Base-by-base conservation (phyloP, 2,329 filamentous ascomycete genomes). In the Pyrenochaeta sp. region DNA sequence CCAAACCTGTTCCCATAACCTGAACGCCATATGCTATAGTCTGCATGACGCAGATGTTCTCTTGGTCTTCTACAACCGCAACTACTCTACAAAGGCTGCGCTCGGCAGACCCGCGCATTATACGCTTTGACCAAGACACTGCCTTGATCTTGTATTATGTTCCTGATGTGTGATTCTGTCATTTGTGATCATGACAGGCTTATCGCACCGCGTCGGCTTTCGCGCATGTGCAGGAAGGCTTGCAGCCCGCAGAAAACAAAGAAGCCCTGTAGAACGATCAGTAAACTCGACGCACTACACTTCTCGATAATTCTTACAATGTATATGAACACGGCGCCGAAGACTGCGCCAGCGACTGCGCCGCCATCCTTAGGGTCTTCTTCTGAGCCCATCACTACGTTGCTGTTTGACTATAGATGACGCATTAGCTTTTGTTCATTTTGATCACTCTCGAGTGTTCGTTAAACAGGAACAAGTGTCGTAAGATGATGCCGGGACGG, bases 211-310 rank as follows among this genome's bases (percentile, higher is more conserved):
- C 90, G 84, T 76, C 90, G 85, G 78, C 87, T 92, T 77, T 93
- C 89, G 76, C 92, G 88, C 68, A 91, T 79, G 77, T 98, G 92
- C 57, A 97, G 84, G 71, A 90, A 86, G 60, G 92, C 94, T 77
- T 98, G 94, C 64, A 93, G 86, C 52, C 89, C 90, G 78, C 94
- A 98, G 80, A 96, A 97, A 45, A 96, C 83, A 51, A 97, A 85
- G 82, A 98, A 98, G 15, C 84, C 87, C 93, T 68, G 41, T 32
- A 12, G 29, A 21, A 6, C 23, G 18, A 23, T 67, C 55, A 58
- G 51, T 17, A 23, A 5, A 15, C 30, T 21, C 32, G 15, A 4
- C 10, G 10, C 4, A 2, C 0, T 7, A 14, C 15, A n/a, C 30
- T 17, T 12, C n/a, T 3, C 35, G 15, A 9, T 17, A 23, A 14